Evolutionary conservation across 495 filamentous ascomycete genomes (phyloP), one percentile per base, ranked within the genome.

Genomic region (Neurospora pannonica): DNA sequence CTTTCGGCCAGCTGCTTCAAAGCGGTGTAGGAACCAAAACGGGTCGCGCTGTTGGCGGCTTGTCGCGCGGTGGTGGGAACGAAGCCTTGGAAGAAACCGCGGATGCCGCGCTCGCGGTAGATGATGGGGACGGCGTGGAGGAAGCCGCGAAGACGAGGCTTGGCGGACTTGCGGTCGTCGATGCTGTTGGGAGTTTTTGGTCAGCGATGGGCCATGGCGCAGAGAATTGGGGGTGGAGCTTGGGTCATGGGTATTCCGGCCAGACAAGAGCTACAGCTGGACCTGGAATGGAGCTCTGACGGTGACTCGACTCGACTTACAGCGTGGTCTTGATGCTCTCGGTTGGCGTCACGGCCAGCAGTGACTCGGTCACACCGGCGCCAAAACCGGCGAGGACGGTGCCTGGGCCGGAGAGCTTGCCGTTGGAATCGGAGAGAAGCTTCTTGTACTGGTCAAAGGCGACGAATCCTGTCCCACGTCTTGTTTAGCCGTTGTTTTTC

Each of bases 291-390:
- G n/a, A 24, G 10, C 21, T 62, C 5, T 62, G 13, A 62, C 54
- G 13, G 28, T 19, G 54, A 62, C 54, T 67, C 48, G 54, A 62
- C 54, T 67, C 48, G 24, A 80, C 87, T 54, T 77, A 94, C 91
- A 98, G 81, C 76, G 93, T 94, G 38, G 96, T 99, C 85, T 99
- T 99, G 81, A 99, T 98, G 81, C 93, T 96, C 84, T 99, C 96
- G 77, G 97, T 98, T 0, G 96, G 96, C 4, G 96, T 99, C 40
- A 99, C 96, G 9, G 96, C 96, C 2, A 99, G 82, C 36, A 98
- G 83, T 3, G 94, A 97, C 83, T 99, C 96, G 0, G 94, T 98
- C 75, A 96, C 92, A 21, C 96, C 96, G 34, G 96, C 96, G 72
- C 95, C 94, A 81, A 99, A 97, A 8, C 96, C 96, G 42, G 95